A percentile compares a stretch with the other conserved stretches of the same genome.
Evolutionary conservation across 169 alveolate genomes (phyloP).

Genomic region (Cryptosporidium ryanae): DNA sequence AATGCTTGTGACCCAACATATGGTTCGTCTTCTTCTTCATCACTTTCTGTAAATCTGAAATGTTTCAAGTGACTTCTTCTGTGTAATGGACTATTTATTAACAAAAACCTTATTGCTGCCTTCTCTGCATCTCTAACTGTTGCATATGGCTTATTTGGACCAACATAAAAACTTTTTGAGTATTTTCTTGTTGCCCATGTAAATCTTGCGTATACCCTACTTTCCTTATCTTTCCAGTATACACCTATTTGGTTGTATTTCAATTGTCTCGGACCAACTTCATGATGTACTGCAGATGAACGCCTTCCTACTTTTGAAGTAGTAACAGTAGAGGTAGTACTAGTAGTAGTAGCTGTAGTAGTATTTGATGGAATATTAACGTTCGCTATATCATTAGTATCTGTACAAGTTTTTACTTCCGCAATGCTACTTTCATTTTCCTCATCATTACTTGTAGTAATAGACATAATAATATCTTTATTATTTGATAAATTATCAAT

Average conservation of each 20-base stretch:
- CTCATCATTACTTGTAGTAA: no score
- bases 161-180: conserved; percentile 71
- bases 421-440: no score
- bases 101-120: conserved; percentile 61
- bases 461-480: no score
- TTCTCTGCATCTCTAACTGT: conserved; percentile 73
- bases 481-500: conserved; percentile 1
- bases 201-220: conserved; percentile 75
- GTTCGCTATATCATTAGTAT: no score
- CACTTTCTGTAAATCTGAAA: conserved; percentile 71
- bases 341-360: background rate
- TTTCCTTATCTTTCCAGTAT: conserved; percentile 73
- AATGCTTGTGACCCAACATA: conserved; percentile 74
- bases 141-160: conserved; percentile 73
- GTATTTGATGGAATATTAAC: background rate
- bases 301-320: conserved; percentile 52
- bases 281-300: conserved; percentile 38
- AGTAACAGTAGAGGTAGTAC: background rate
- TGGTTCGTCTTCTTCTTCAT: conserved; percentile 66
- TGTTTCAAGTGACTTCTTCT: conserved; percentile 74
- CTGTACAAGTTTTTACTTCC: no score
- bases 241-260: conserved; percentile 71
- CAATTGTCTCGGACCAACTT: conserved; percentile 62
- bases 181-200: conserved; percentile 74
- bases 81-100: conserved; percentile 65